Evolutionary conservation across 2,329 filamentous ascomycete species (phyloP), one percentile per base, ranked within the genome.

Genomic region (Trichophyton simii): DNA sequence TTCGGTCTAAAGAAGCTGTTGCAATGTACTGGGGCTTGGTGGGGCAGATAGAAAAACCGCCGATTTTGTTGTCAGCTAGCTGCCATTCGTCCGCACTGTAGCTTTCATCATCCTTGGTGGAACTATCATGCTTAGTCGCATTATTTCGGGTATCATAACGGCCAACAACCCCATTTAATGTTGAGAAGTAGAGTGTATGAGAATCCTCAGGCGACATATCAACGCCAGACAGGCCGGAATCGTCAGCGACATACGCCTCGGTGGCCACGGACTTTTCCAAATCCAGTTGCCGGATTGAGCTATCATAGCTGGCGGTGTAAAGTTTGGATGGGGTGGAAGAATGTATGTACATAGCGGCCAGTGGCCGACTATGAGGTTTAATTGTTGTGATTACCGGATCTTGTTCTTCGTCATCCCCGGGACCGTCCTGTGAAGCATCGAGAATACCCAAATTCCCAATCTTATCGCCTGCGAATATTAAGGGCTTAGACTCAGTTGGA

Each of bases 381-480:
- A 96, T 87, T 0, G 89, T 91, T 0, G 89, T 88, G 15, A 97
- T 89, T n/a, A 85, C 81, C 0, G 91, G 91, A 41, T 89, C 84
- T 0, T 80, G 80, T 1, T 89, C 87, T 44, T 83, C 82, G 31
- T 84, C 82, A 7, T 89, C 87, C 78, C 71, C 55, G 81, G 69
- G 1, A 71, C 77, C 76, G 2, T 82, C 81, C 66, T 95, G 90
- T 0, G 88, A 91, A 0, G 87, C 91, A 70, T 99, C 92, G 60
- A 96, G 92, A 0, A 99, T 83, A 0, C 94, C 94, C 62, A 97
- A 80, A 25, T 90, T 88, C 0, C 94, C 92, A 66, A 95, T 82
- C 72, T 99, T 99, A 69, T 99, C 94, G 9, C 92, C 92, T 0
- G 92, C 92, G 70, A 99, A 95, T 1, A 97, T 82, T 2, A 99